Conservation (phyloP, 208 protist species). For the Angomonas ambiguus region DNA sequence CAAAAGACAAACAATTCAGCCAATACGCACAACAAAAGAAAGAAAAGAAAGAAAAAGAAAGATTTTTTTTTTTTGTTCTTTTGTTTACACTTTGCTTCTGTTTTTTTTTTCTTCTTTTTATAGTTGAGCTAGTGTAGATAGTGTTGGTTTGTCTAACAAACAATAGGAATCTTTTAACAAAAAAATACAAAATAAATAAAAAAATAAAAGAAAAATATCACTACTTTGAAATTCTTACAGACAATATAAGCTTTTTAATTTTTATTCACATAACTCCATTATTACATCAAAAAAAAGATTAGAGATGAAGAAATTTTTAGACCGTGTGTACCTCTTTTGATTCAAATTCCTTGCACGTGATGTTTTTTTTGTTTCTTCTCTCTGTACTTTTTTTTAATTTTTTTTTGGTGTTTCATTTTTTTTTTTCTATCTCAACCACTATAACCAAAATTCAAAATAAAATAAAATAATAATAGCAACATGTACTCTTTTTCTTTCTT, state of each 20-base stretch:
- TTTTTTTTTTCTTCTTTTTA: no score
- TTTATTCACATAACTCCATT: slow-evolving; percentile 13
- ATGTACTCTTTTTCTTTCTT: slow-evolving; percentile 2
- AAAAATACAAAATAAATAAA: slow-evolving; percentile 5
- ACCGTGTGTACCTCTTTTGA: background rate
- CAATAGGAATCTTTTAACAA: background rate
- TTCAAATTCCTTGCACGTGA: background rate
- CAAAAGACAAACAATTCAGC: background rate
- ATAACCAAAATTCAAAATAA: background rate
- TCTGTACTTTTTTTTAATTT: slow-evolving; percentile 3
- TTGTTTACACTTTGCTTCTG: background rate
- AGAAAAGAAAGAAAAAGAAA: slow-evolving; percentile 3
- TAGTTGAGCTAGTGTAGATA: no score
- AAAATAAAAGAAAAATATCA: background rate
- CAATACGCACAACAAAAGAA: background rate
- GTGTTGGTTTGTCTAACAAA: no score
- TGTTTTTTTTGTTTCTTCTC: slow-evolving; percentile 4
- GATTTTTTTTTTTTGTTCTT: slow-evolving; percentile 18
- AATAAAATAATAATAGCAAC: slow-evolving; percentile 9
- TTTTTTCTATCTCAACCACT: slow-evolving; percentile 6
- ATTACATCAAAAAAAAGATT: no score
- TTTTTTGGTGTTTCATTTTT: slow-evolving; percentile 12
- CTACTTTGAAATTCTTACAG: background rate
- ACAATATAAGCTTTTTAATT: background rate
- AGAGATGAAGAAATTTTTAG: no score